These are phyloP conservation scores for Papilionanthe hybrid DNA, from an alignment of 116 monocot genomes.

Conservation along the genomic window DNA sequence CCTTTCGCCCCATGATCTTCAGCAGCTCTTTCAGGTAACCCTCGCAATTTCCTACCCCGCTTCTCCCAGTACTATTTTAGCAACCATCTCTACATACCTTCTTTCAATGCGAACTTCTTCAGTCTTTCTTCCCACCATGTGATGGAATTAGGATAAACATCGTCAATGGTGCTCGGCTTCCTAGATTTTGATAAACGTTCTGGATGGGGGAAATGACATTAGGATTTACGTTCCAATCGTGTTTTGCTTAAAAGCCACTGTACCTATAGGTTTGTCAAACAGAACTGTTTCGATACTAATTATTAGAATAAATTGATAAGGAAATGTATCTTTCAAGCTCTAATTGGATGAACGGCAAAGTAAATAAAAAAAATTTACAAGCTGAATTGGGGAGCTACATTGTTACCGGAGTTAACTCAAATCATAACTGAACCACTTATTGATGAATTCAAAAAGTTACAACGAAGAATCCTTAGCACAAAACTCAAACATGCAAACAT, in stretches of 20 bases:
- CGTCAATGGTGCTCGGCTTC: neutral
- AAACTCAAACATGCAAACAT: too few relatives aligned
- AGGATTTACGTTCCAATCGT: neutral
- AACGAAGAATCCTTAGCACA: too few relatives aligned
- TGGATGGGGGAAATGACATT: neutral
- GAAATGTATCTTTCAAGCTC: too few relatives aligned
- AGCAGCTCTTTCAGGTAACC: conserved; percentile 55
- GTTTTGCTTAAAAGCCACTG: neutral
- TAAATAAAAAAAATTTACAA: too few relatives aligned
- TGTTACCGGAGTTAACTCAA: too few relatives aligned
- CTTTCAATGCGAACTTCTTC: neutral
- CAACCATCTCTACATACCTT: neutral
- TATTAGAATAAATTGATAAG: too few relatives aligned
- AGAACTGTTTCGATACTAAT: neutral
- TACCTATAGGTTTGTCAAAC: neutral
- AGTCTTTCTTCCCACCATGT: neutral
- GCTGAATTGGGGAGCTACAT: neutral
- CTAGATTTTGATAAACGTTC: neutral
- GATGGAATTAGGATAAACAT: neutral
- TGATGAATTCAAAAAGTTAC: too few relatives aligned
- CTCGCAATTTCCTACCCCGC: neutral
- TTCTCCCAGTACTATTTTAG: neutral
- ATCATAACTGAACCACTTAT: too few relatives aligned
- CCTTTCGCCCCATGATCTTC: conserved; percentile 49
- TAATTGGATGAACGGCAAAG: too few relatives aligned